Conservation (phyloP, 2,329 filamentous ascomycete genomes). For the Trichoderma brevicompactum region DNA sequence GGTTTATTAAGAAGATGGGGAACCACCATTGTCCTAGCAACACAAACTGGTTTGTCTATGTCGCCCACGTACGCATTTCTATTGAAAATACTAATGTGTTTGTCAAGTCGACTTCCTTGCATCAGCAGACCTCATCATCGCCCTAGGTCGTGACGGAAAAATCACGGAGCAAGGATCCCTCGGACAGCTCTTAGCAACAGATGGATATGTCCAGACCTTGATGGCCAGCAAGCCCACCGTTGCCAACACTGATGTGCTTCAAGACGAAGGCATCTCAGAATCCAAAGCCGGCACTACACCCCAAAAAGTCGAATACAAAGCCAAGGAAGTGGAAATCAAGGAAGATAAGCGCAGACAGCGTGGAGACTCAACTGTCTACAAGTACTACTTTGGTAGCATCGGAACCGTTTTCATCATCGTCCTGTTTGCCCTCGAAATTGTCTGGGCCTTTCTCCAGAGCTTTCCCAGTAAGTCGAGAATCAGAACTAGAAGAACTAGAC, state of each 20-base stretch:
- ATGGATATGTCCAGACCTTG: slow-evolving; percentile 9
- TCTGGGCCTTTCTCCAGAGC: slow-evolving; percentile 38
- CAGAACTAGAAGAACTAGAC: neutral
- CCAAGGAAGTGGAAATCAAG: slow-evolving; percentile 1
- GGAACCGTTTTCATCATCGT: neutral
- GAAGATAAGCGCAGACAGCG: slow-evolving; percentile 14
- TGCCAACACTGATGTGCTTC: neutral
- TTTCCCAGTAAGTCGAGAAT: slow-evolving; percentile 37
- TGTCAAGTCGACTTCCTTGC: slow-evolving; percentile 14
- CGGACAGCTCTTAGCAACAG: neutral
- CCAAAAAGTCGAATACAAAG: slow-evolving; percentile 9
- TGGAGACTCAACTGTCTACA: slow-evolving; percentile 22
- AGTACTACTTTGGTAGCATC: slow-evolving; percentile 25
- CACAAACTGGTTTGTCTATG: slow-evolving; percentile 38
- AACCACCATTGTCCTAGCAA: slow-evolving; percentile 46
- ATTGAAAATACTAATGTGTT: neutral
- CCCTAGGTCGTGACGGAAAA: slow-evolving; percentile 12
- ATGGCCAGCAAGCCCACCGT: neutral
- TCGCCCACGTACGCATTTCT: neutral
- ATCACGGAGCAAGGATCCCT: slow-evolving; percentile 12
- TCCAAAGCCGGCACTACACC: neutral
- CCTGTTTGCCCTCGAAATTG: slow-evolving; percentile 35
- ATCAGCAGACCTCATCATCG: slow-evolving; percentile 23
- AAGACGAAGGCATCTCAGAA: neutral
- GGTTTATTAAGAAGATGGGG: slow-evolving; percentile 39